These are phyloP conservation scores for Stenogyne calaminthoides DNA, from an alignment of 305 asterid species.

Conservation along the genomic window DNA sequence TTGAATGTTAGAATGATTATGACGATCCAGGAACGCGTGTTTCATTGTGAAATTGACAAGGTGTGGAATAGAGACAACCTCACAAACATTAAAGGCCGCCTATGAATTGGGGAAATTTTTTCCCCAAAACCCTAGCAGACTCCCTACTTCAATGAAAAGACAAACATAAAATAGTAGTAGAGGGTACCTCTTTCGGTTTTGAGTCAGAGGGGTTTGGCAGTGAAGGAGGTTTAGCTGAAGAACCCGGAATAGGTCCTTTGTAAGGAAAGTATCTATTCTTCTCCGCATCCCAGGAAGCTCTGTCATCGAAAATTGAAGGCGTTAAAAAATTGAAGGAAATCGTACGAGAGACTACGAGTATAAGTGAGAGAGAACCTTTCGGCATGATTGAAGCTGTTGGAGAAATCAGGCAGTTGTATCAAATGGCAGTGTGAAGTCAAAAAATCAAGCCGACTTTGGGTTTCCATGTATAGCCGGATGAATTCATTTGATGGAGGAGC, in stretches of 20 bases:
- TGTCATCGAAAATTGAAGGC: conserved; percentile 33
- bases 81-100: neutral
- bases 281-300: conserved; percentile 89
- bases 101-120: neutral
- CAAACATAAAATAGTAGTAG: neutral
- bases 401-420: neutral
- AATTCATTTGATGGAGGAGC: too few species aligned
- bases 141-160: neutral
- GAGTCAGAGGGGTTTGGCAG: conserved; percentile 21
- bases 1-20: neutral
- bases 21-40: neutral
- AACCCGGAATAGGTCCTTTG: conserved; percentile 87
- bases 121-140: neutral
- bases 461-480: neutral
- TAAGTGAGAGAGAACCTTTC: conserved; percentile 34
- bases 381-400: conserved; percentile 38
- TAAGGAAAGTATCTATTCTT: conserved; percentile 88
- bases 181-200: conserved; percentile 29
- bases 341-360: neutral
- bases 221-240: conserved; percentile 52
- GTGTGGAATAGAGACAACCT: neutral
- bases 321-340: conserved; percentile 2
- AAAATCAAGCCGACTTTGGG: neutral
- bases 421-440: neutral
- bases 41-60: neutral